phyloP scores from a whole-genome alignment of 148 eudicot species.

The Vaccinium macrocarpon region DNA sequence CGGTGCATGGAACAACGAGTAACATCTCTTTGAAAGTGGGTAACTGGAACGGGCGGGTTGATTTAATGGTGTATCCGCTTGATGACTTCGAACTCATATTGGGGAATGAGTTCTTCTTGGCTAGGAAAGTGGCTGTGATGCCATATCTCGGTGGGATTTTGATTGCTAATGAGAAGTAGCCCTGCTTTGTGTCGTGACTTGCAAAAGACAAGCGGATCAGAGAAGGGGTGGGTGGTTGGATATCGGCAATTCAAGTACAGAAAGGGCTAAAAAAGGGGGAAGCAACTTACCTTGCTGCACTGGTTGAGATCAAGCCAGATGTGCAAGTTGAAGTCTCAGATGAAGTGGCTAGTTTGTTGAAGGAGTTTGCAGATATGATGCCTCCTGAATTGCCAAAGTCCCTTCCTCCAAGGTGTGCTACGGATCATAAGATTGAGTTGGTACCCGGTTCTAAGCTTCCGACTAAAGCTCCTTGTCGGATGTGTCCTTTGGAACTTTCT shows the following conservation, averaged over 20 bases:
- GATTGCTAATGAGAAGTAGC: neutral
- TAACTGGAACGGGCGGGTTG: neutral
- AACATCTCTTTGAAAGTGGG: neutral
- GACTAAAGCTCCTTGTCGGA: neutral
- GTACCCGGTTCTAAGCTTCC: neutral
- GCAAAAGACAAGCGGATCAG: neutral
- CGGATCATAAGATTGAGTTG: neutral
- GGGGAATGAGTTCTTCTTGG: neutral
- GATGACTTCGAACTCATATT: neutral
- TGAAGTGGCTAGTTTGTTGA: neutral
- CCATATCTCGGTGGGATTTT: neutral
- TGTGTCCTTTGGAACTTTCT: neutral
- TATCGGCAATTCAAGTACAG: neutral
- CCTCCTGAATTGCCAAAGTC: neutral
- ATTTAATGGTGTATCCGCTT: neutral
- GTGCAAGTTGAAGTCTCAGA: neutral
- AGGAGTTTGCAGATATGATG: neutral
- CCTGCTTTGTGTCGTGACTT: neutral
- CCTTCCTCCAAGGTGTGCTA: neutral
- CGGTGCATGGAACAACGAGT: neutral
- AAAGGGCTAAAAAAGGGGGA: neutral
- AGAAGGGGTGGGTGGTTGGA: neutral
- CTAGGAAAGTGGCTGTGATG: neutral
- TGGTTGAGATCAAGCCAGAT: neutral
- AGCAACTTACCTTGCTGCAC: neutral